Evolutionary conservation across 1,284 basidiomycete species (phyloP).

Genomic region (Boletus semigastroideus): DNA sequence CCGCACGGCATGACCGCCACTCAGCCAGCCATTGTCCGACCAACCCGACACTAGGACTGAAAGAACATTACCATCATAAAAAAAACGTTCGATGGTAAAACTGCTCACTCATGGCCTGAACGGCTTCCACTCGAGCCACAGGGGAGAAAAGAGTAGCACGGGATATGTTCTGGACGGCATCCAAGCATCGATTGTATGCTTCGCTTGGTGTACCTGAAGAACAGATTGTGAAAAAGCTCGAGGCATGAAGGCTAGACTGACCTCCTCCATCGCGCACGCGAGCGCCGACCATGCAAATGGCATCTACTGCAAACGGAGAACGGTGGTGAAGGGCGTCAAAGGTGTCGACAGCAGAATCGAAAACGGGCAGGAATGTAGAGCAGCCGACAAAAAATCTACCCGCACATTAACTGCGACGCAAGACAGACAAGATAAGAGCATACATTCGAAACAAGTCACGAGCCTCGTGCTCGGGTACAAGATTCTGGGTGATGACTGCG

Average conservation of each 20-base stretch:
- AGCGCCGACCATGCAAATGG: slow-evolving; percentile 88
- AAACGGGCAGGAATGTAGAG: slow-evolving; percentile 86
- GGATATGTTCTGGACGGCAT: slow-evolving; percentile 83
- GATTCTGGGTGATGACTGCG: slow-evolving; percentile 74
- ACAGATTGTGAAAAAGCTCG: slow-evolving; percentile 4
- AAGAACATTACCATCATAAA: slow-evolving; percentile 8
- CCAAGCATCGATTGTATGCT: slow-evolving; percentile 61
- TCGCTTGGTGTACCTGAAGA: slow-evolving; percentile 61
- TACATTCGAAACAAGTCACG: slow-evolving; percentile 82
- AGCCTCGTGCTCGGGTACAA: slow-evolving; percentile 79
- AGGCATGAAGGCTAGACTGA: slow-evolving; percentile 31
- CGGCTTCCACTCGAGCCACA: slow-evolving; percentile 78
- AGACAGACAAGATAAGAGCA: background rate
- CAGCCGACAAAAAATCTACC: slow-evolving; percentile 82
- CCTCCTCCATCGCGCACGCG: slow-evolving; percentile 86
- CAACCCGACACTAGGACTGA: slow-evolving; percentile 85
- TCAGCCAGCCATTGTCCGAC: slow-evolving; percentile 90
- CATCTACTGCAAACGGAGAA: slow-evolving; percentile 82
- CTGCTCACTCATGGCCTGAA: slow-evolving; percentile 84
- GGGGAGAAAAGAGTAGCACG: slow-evolving; percentile 84
- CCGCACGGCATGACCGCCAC: slow-evolving; percentile 87
- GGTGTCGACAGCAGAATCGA: slow-evolving; percentile 76
- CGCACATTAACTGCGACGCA: slow-evolving; percentile 5
- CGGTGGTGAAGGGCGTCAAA: slow-evolving; percentile 78
- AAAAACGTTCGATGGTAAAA: background rate